Conservation (phyloP, 2,329 filamentous ascomycete species). For the Phialemoniopsis sp. region DNA sequence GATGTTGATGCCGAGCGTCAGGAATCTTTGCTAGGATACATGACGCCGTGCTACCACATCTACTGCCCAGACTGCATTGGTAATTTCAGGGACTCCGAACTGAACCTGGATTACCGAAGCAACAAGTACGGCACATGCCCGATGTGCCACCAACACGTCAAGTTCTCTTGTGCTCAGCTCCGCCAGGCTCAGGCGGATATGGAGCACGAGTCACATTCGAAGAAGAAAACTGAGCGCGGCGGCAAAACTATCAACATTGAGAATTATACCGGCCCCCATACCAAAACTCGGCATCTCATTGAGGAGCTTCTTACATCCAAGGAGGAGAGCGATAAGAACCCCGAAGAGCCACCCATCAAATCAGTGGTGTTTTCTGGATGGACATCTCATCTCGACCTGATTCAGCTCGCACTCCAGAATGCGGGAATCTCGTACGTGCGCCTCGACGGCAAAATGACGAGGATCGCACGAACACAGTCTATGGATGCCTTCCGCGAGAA, state of each 20-base stretch:
- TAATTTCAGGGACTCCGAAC: constrained; percentile 50
- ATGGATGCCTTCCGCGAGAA: constrained; percentile 77
- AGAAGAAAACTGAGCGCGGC: constrained; percentile 50
- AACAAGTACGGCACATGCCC: constrained; percentile 54
- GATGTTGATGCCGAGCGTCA: constrained; percentile 55
- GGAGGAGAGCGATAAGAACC: constrained; percentile 55
- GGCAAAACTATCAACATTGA: constrained; percentile 53
- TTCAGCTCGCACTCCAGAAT: constrained; percentile 72
- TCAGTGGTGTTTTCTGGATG: constrained; percentile 95
- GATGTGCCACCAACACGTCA: constrained; percentile 62
- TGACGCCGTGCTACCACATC: constrained; percentile 85
- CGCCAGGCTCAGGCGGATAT: constrained; percentile 55
- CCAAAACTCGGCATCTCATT: constrained; percentile 82
- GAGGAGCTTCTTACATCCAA: constrained; percentile 66
- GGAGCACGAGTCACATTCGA: constrained; percentile 45
- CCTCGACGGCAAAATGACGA: constrained; percentile 87
- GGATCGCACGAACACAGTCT: constrained; percentile 67
- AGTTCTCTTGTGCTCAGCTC: constrained; percentile 64
- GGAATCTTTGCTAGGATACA: constrained; percentile 66
- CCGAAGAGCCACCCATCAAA: constrained; percentile 73
- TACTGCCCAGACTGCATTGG: constrained; percentile 73
- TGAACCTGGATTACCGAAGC: constrained; percentile 30
- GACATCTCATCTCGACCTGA: constrained; percentile 91
- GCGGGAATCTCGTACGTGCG: constrained; percentile 67
- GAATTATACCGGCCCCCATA: constrained; percentile 79